phyloP scores from a whole-genome alignment of 2,329 filamentous ascomycete genomes.

The Aspergillus proliferans region DNA sequence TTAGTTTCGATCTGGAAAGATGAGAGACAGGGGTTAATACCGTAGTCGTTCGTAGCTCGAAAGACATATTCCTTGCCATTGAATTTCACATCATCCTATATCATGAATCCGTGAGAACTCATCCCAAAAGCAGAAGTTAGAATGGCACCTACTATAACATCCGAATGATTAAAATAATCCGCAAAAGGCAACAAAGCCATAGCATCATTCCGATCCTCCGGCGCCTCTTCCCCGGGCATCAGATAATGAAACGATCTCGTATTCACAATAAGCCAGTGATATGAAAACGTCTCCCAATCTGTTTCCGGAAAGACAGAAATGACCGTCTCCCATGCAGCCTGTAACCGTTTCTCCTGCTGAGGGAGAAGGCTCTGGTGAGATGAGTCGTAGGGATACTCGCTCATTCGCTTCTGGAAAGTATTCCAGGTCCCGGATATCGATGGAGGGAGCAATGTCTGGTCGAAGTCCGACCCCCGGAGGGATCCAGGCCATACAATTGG shows the following conservation, averaged over 20 bases:
- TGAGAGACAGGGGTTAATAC: constrained; percentile 9
- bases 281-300: constrained; percentile 42
- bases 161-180: constrained; percentile 44
- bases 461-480: constrained; percentile 30
- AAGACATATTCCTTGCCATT: constrained; percentile 31
- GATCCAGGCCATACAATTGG: constrained; percentile 49
- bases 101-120: not conserved
- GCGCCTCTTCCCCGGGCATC: constrained; percentile 31
- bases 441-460: constrained; percentile 24
- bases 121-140: not conserved
- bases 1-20: not conserved
- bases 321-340: constrained; percentile 45
- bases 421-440: constrained; percentile 35
- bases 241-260: constrained; percentile 57
- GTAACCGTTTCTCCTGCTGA: constrained; percentile 51
- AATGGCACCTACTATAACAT: constrained; percentile 30
- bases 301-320: constrained; percentile 38
- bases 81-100: constrained; percentile 35
- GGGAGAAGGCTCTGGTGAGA: constrained; percentile 30
- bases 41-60: constrained; percentile 28
- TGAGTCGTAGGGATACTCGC: constrained; percentile 23
- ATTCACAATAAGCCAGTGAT: constrained; percentile 57
- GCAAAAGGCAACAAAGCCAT: constrained; percentile 43
- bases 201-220: constrained; percentile 38
- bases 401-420: constrained; percentile 15